These are phyloP conservation scores for Podospora anserina DNA, from an alignment of 495 filamentous ascomycete genomes.

Conservation along the genomic window DNA sequence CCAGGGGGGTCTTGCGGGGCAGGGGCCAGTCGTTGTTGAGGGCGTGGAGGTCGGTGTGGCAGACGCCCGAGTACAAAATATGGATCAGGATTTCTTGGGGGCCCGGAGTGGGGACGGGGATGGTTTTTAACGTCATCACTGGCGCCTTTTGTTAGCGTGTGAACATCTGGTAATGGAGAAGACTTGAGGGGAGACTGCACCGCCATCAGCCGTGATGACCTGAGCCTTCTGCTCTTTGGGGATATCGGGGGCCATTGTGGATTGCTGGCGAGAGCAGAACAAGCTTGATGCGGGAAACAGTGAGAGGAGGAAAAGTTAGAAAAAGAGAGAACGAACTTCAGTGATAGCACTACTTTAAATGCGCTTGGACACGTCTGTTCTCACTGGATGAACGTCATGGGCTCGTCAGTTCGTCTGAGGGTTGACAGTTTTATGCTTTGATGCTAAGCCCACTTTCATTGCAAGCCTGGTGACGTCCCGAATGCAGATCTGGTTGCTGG, in stretches of 20 bases:
- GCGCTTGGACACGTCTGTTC: constrained; percentile 2
- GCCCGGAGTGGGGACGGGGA: constrained; percentile 69
- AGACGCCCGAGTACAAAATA: constrained; percentile 85
- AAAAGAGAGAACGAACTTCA: not conserved
- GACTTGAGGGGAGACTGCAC: constrained; percentile 35
- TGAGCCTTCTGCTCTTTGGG: constrained; percentile 80
- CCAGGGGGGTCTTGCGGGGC: constrained; percentile 68
- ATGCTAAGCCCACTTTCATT: not conserved
- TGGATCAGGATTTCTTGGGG: constrained; percentile 84
- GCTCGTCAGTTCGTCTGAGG: constrained; percentile 5
- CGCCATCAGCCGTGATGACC: constrained; percentile 71
- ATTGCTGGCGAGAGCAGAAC: not conserved
- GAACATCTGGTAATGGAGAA: too few species aligned
- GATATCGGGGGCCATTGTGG: constrained; percentile 32
- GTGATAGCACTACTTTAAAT: not conserved
- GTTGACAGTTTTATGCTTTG: not conserved
- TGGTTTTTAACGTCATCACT: constrained; percentile 65
- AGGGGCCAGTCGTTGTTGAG: constrained; percentile 85
- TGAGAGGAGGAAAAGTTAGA: not conserved
- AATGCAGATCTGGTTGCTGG: not conserved
- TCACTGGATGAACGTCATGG: constrained; percentile 4
- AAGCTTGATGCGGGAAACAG: too few species aligned
- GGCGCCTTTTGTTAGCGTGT: constrained; percentile 26
- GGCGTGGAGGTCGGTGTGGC: constrained; percentile 83
- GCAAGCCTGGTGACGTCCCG: not conserved